phyloP scores from a whole-genome alignment of 768 basidiomycete species.

The Mycena olivaceomarginata region DNA sequence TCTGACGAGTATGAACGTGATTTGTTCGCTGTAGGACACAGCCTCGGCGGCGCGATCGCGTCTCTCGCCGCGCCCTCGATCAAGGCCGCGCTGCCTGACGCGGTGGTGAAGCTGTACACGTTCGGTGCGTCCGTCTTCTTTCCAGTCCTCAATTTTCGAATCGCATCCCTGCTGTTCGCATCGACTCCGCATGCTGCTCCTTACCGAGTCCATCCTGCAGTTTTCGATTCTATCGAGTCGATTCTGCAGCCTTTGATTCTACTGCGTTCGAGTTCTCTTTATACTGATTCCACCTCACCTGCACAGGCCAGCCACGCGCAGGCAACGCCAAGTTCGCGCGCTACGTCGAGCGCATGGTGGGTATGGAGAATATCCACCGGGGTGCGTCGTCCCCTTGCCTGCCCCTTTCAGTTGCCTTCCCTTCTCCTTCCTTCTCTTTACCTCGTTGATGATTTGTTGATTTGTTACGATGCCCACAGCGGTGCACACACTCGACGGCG shows the following conservation, averaged over 20 bases:
- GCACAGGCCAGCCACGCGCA: constrained; percentile 43
- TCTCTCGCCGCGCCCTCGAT: constrained; percentile 46
- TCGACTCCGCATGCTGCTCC: too few species aligned
- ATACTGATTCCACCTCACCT: too few species aligned
- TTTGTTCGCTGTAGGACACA: constrained; percentile 36
- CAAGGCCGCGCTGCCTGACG: constrained; percentile 36
- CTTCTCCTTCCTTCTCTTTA: background rate
- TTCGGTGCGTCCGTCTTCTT: constrained; percentile 8
- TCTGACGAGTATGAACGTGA: too few species aligned
- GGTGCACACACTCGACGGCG: constrained; percentile 6
- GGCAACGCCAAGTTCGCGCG: constrained; percentile 42
- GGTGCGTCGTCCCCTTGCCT: background rate
- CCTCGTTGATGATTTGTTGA: background rate
- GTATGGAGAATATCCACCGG: constrained; percentile 33
- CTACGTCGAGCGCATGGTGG: constrained; percentile 36
- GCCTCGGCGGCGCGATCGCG: constrained; percentile 49
- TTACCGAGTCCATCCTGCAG: too few species aligned
- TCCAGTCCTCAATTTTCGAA: too few species aligned
- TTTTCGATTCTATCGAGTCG: too few species aligned
- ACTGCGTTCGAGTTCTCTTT: too few species aligned
- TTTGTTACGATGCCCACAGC: too few species aligned
- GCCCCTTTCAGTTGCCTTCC: too few species aligned
- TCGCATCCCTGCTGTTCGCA: too few species aligned
- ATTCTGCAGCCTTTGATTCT: too few species aligned
- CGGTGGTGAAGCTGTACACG: constrained; percentile 8